phyloP scores from a whole-genome alignment of 345 rosid genomes.

The Garcia nutans region DNA sequence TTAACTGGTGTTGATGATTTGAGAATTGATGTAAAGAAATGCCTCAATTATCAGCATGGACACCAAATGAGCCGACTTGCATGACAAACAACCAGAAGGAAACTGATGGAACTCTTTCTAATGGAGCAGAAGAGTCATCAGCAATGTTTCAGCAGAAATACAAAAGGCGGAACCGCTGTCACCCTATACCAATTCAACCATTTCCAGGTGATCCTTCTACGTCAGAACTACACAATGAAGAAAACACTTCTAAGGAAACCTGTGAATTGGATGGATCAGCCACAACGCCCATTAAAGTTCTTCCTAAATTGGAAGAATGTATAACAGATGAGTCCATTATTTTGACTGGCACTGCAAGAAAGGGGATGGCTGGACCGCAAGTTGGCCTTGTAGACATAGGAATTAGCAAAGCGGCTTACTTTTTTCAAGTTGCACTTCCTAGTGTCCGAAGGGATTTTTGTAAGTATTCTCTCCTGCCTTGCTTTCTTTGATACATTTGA shows the following conservation, averaged over 20 bases:
- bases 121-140: conserved; percentile 21
- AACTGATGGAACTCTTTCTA: conserved; percentile 6
- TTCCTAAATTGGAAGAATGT: conserved; percentile 29
- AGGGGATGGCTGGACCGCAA: conserved; percentile 4
- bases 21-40: conserved; percentile 41
- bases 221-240: conserved; percentile 12
- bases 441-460: conserved; percentile 18
- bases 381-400: conserved; percentile 20
- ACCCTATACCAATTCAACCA: neutral
- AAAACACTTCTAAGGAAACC: conserved; percentile 15
- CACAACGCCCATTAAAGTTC: conserved; percentile 16
- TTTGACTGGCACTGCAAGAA: conserved; percentile 16
- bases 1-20: conserved; percentile 44
- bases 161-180: conserved; percentile 8
- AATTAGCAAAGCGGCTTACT: conserved; percentile 16
- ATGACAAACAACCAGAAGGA: conserved; percentile 13
- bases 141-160: conserved; percentile 15
- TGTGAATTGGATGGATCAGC: conserved; percentile 26
- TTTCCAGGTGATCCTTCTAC: neutral
- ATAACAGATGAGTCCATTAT: conserved; percentile 27
- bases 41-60: conserved; percentile 32
- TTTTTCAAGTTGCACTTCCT: conserved; percentile 21
- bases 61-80: conserved; percentile 16
- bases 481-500: neutral
- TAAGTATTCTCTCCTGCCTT: neutral